Conservation (phyloP, 257 asterid species). For the Solanum lignicaule region DNA sequence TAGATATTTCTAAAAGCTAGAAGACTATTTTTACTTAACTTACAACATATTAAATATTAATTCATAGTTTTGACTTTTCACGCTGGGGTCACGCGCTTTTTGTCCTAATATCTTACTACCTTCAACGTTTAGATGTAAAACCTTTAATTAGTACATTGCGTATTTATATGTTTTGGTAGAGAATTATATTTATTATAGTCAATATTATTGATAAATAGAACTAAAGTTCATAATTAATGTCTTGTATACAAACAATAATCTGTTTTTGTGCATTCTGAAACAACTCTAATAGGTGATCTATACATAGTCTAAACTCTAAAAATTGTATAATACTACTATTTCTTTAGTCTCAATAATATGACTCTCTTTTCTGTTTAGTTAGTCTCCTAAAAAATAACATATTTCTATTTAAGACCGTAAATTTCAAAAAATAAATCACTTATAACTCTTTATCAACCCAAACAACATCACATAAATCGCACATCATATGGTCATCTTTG, state of each 20-base stretch:
- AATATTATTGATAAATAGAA: background rate
- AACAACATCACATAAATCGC: background rate
- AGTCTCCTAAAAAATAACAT: too few relatives aligned
- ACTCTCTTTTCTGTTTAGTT: background rate
- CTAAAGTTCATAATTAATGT: background rate
- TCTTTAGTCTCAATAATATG: too few relatives aligned
- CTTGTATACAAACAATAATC: too few relatives aligned
- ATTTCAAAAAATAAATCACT: too few relatives aligned
- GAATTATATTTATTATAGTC: background rate
- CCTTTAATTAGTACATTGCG: background rate
- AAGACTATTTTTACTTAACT: too few relatives aligned
- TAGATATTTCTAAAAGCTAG: too few relatives aligned
- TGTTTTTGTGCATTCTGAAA: background rate
- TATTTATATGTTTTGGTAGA: background rate
- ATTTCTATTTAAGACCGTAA: too few relatives aligned
- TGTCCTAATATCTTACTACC: too few relatives aligned
- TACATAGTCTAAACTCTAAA: too few relatives aligned
- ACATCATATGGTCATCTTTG: background rate
- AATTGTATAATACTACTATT: too few relatives aligned
- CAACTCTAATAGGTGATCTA: background rate
- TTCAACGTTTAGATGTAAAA: background rate
- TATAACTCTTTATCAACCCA: background rate
- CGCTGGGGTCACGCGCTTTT: too few relatives aligned
- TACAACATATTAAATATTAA: background rate
- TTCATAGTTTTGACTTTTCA: background rate